Evolutionary conservation across 495 filamentous ascomycete genomes (phyloP), one percentile per base, ranked within the genome.

Genomic region (Viridothelium virens): DNA sequence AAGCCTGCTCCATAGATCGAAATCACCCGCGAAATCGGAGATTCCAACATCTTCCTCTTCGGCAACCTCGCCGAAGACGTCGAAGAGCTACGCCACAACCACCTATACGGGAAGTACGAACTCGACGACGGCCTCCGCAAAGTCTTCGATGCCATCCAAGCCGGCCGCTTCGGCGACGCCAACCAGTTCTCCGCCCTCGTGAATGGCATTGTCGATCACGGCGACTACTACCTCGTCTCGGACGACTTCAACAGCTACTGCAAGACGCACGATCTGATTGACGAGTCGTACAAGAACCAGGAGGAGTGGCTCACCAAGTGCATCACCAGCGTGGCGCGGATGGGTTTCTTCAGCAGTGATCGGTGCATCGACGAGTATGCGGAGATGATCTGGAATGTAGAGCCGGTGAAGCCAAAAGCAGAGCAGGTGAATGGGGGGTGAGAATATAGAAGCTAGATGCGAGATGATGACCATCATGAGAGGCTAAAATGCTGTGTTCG

Each of bases 311-410:
- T 93, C 41, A 86, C 83, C 39, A 96, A 96, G 83, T 88, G 83
- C 67, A 97, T 98, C 71, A 87, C 84, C 44, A 90, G 87, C 61
- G 94, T 97, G 2, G 85, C 89, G 12, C 79, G 91, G 18, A 97
- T 98, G 94, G 94, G 94, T 11, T 97, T 97, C 83, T 98, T 98
- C 80, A 91, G 86, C 63, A 91, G 88, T 62, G 94, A 98, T 76
- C 83, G 94, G n/a, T 96, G 95, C 75, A 97, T 97, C 70, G 89
- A 91, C 72, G 95, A 98, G 83, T 98, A 98, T 78, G 93, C 94
- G 12, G 92, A 98, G 77, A 87, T 81, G 62, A 96, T 98, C 73
- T 98, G 94, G 93, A 97, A 96, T 70, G 77, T 95, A 38, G 92
- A 97, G 81, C 91, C 92, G 4, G 74, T 92, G 36, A 67, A 70